Conservation (phyloP, 345 rosid species). For the Dipteronia dyeriana region DNA sequence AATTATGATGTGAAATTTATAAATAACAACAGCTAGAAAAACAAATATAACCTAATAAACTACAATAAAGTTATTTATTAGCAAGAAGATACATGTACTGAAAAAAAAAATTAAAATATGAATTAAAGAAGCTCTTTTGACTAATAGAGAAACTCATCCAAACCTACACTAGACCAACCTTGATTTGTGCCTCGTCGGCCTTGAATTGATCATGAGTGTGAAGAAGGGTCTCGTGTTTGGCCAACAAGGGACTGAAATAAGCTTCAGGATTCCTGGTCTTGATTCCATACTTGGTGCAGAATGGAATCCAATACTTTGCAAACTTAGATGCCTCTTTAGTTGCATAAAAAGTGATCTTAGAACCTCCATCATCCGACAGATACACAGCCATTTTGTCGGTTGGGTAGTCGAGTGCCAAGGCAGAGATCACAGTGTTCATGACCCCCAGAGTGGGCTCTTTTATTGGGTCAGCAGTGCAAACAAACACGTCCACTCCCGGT, state of each 20-base stretch:
- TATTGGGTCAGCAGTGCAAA: conserved; percentile 51
- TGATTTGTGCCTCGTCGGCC: conserved; percentile 19
- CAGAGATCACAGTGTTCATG: conserved; percentile 50
- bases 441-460: conserved; percentile 51
- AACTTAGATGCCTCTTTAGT: conserved; percentile 43
- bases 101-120: too few species aligned
- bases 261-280: conserved; percentile 35
- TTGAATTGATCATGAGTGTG: conserved; percentile 5
- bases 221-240: conserved; percentile 12
- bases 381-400: conserved; percentile 45
- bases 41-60: too few species aligned
- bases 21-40: too few species aligned
- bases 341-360: conserved; percentile 33
- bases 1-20: too few species aligned
- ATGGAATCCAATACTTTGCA: conserved; percentile 49
- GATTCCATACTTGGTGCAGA: conserved; percentile 36
- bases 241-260: conserved; percentile 27
- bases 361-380: conserved; percentile 54
- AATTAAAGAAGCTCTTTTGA: too few species aligned
- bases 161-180: conserved; percentile 15
- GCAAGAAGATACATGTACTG: too few species aligned
- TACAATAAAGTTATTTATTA: too few species aligned
- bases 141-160: too few species aligned
- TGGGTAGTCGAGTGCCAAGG: conserved; percentile 56
- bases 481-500: conserved; percentile 49